Evolutionary conservation across 148 eudicot species (phyloP), one percentile per base, ranked within the genome.

Genomic region (Persicaria tinctoria): DNA sequence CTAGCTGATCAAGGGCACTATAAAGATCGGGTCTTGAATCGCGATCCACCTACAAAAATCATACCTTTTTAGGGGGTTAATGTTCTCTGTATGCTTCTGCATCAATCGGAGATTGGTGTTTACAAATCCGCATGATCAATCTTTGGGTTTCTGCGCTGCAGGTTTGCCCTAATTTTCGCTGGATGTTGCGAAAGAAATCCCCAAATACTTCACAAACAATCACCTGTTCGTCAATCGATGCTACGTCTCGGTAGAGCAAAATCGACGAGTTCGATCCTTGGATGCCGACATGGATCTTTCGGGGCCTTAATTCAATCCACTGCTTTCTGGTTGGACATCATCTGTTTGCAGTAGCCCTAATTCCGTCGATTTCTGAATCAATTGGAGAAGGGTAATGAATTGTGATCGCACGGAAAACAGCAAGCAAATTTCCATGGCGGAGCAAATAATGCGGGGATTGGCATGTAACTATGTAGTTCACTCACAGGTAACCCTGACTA

Each of bases 401-500:
- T 9, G 10, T 27, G 68, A 27, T 60, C 41, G 23, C 27, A 23
- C 44, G 68, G 11, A 60, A 23, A 60, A 27, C 2, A 60, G 68
- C 8, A 6, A 16, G 59, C 18, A 54, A 57, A 17, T 17, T 6
- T 60, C 68, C 41, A 60, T 9, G 66, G 44, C 8, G 44, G 5
- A 20, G 66, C 57, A 54, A 54, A 54, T n/a, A 54, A 51, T n/a
- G 57, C 57, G 57, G 17, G 17, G 7, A 76, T 94, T 91, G 97
- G 97, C 90, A 90, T 89, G 98, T 94, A 38, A 50, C 77, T 73
- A 2, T 78, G 57, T 16, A 53, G 57, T 4, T 9, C 57, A 53
- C 2, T 53, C 57, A 53, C 16, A 1, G 5, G 23, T 70, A 4
- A 6, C 9, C 51, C 32, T 46, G 23, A 8, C 46, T 5, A 45